Evolutionary conservation across 805 yeast species (phyloP).

Genomic region (Naumovozyma castellii): DNA sequence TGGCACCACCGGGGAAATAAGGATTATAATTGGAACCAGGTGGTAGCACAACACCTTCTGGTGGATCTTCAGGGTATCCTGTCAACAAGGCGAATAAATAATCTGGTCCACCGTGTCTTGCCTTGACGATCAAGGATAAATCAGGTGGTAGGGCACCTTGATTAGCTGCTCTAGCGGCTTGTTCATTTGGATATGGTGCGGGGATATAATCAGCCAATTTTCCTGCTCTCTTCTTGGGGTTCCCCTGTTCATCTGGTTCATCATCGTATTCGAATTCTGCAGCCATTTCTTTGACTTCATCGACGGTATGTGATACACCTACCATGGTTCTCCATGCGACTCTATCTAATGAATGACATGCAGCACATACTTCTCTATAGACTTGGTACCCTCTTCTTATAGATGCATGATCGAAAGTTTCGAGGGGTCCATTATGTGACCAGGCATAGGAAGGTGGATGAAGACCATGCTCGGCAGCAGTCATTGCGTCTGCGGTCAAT

Average conservation of each 20-base stretch:
- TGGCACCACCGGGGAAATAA: slow-evolving; percentile 99
- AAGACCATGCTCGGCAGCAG: slow-evolving; percentile 97
- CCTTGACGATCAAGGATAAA: slow-evolving; percentile 92
- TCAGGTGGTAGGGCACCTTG: slow-evolving; percentile 99
- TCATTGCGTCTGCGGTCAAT: slow-evolving; percentile 87
- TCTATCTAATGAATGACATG: slow-evolving; percentile 94
- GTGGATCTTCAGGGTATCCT: slow-evolving; percentile 98
- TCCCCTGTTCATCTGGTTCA: slow-evolving; percentile 97
- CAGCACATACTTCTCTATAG: slow-evolving; percentile 97
- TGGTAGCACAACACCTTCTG: slow-evolving; percentile 91
- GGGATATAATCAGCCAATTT: slow-evolving; percentile 93
- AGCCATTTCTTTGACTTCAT: slow-evolving; percentile 87
- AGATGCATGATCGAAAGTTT: slow-evolving; percentile 86
- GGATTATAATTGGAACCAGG: slow-evolving; percentile 97
- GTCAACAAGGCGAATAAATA: slow-evolving; percentile 91
- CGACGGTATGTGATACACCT: slow-evolving; percentile 87
- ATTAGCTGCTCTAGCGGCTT: slow-evolving; percentile 99
- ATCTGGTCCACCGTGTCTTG: slow-evolving; percentile 97
- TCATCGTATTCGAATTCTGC: slow-evolving; percentile 97
- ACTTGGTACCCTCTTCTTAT: slow-evolving; percentile 99
- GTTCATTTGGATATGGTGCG: slow-evolving; percentile 93
- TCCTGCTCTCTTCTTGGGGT: slow-evolving; percentile 96
- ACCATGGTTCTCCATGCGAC: slow-evolving; percentile 98
- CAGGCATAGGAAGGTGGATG: slow-evolving; percentile 90
- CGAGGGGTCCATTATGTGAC: slow-evolving; percentile 90